phyloP scores from a whole-genome alignment of 2,329 filamentous ascomycete species.

The Penicillium sp. region DNA sequence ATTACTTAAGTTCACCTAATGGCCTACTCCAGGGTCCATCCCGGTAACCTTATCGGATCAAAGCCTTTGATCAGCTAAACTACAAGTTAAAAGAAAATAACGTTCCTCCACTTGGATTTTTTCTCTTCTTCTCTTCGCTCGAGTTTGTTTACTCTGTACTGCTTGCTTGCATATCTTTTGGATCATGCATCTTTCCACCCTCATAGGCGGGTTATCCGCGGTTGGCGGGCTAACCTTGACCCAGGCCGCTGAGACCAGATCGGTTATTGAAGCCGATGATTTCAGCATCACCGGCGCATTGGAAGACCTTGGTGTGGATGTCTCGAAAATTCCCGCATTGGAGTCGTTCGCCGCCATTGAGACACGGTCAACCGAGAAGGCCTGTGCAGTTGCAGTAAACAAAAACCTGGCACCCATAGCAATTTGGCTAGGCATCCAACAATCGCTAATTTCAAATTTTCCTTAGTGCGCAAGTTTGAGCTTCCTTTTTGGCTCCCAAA shows the following conservation, averaged over 20 bases:
- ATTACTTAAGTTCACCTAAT: neutral
- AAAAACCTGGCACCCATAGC: no score
- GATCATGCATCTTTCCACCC: slow-evolving; percentile 4
- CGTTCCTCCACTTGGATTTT: neutral
- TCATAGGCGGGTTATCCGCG: slow-evolving; percentile 9
- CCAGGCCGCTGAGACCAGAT: neutral
- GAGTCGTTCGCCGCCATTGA: neutral
- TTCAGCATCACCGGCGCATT: slow-evolving; percentile 8
- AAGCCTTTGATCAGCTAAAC: neutral
- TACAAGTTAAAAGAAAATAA: neutral
- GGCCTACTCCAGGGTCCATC: neutral
- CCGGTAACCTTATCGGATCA: neutral
- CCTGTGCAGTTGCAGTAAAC: slow-evolving; percentile 7
- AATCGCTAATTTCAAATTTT: neutral
- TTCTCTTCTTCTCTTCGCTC: neutral
- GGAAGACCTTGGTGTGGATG: slow-evolving; percentile 8
- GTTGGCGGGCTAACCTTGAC: slow-evolving; percentile 1
- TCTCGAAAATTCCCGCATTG: slow-evolving; percentile 9
- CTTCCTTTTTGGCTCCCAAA: slow-evolving; percentile 17
- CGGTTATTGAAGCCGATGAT: slow-evolving; percentile 3
- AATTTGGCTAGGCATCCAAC: neutral
- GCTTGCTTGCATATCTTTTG: neutral
- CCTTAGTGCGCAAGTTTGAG: slow-evolving; percentile 15
- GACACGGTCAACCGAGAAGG: slow-evolving; percentile 3
- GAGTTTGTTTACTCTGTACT: neutral